Evolutionary conservation across 306 rosid genomes (phyloP), one percentile per base, ranked within the genome.

Genomic region (Cyclanthera cordifolia): DNA sequence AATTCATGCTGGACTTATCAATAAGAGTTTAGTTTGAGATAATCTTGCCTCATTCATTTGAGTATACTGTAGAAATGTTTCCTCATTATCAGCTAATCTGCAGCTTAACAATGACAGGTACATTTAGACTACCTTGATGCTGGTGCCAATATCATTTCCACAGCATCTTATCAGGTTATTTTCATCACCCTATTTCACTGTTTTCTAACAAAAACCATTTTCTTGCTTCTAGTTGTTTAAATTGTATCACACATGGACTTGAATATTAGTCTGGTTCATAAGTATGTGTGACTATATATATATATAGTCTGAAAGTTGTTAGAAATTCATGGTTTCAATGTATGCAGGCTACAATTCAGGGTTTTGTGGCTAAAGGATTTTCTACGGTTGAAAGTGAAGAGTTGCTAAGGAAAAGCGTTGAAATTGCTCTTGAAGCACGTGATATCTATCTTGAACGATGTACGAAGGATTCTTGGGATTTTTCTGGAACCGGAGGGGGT

Each of bases 81-180:
- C 43, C 3, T 39, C 47, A 8, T 59, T 15, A 60, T 10, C 28
- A 12, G 7, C n/a, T 70, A 11, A 70, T 49, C 57, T 51, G 50
- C n/a, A 49, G 53, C n/a, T 20, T 28, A 39, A 66, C 20, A 6
- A 6, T 59, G 43, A 72, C 81, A 93, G 98, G 98, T 93, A 21
- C 98, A 93, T 73, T 79, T 89, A 70, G 98, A 87, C 82, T 93
- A 93, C 76, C 95, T 93, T 72, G 82, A 84, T 34, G 91, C 96
- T 54, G 98, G 98, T 23, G 98, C 95, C 69, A 93, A 83, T 83
- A 82, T 93, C 74, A 84, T 93, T 45, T 45, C 77, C 21, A 89
- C 94, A 28, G 90, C 91, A 67, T 93, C 98, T 64, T 93, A 93
- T 82, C 98, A 93, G 90, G 96, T 93, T 78, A 8, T 10, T 37